Evolutionary conservation across 768 basidiomycete genomes (phyloP), one percentile per base, ranked within the genome.

Genomic region (Termitomyces sp.): DNA sequence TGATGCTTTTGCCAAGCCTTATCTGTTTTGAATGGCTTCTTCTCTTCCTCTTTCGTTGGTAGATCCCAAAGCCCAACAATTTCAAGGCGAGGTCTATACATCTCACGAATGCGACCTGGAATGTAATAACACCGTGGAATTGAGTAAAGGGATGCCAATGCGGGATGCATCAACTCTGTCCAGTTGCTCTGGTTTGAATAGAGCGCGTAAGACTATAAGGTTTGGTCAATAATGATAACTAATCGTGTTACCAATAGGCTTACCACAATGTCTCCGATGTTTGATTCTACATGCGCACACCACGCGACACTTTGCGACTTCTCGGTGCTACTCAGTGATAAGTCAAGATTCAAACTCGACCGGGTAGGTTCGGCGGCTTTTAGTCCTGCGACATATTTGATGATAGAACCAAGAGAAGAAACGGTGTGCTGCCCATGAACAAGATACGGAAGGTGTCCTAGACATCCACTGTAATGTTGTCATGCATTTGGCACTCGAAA

Each of bases 51-150:
- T 37, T 77, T 72, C 1, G 65, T 70, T 12, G 75, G 69, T 6
- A 73, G 59, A 62, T 69, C 74, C 89, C 90, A 91, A 23, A 92
- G 66, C 10, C 84, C 87, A 27, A 79, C 78, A 8, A 78, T 78
- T 65, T 87, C 82, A 35, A 93, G 71, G 14, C 87, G 80, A 12
- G 80, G 73, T 53, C 70, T 77, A 61, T 86, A 81, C 17, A 76
- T 66, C 27, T 79, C 74, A 38, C 89, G 81, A 32, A 92, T 78
- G 17, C 89, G 80, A 5, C 68, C 65, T 0, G 90, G 86, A 7
- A 89, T 81, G 64, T 87, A 93, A 66, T 90, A 92, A 9, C 83
- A 79, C 63, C 89, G 87, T 1, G 89, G 90, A 2, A 87, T 54
- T 14, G 83, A 78, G 53, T 88, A 82, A 62, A 84, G 68, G 6